phyloP scores from a whole-genome alignment of 1,284 basidiomycete species.

The Phlebopus sp. region DNA sequence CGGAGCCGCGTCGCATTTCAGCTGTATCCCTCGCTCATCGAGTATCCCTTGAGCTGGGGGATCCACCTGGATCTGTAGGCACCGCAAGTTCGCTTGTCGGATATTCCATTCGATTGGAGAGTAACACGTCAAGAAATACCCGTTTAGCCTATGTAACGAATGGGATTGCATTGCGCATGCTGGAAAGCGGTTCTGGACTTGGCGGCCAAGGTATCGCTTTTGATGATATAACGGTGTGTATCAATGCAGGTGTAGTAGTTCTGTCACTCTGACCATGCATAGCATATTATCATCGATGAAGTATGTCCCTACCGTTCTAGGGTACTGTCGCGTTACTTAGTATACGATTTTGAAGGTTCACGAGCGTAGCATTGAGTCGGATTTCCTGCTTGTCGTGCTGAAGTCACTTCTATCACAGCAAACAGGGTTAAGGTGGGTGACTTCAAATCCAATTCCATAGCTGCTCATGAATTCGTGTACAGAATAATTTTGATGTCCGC shows the following conservation, averaged over 20 bases:
- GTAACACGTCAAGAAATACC: slow-evolving; percentile 80
- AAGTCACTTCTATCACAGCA: slow-evolving; percentile 83
- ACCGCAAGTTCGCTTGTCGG: slow-evolving; percentile 83
- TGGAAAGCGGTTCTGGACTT: slow-evolving; percentile 75
- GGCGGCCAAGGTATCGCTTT: slow-evolving; percentile 75
- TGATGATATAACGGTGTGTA: slow-evolving; percentile 85
- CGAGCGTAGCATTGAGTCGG: slow-evolving; percentile 96
- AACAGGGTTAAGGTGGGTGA: slow-evolving; percentile 75
- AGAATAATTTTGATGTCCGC: slow-evolving; percentile 98
- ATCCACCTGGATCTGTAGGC: slow-evolving; percentile 79
- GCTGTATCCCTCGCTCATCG: slow-evolving; percentile 96
- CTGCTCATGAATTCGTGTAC: slow-evolving; percentile 1
- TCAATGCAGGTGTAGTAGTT: neutral
- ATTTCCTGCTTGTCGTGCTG: slow-evolving; percentile 94
- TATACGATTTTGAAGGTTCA: slow-evolving; percentile 50
- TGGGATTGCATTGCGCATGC: slow-evolving; percentile 95
- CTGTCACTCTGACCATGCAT: slow-evolving; percentile 7
- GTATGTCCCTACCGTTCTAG: slow-evolving; percentile 25
- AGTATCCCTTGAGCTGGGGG: slow-evolving; percentile 92
- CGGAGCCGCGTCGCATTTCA: slow-evolving; percentile 95
- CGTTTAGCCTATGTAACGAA: slow-evolving; percentile 87
- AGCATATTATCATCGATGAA: slow-evolving; percentile 70
- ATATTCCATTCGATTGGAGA: slow-evolving; percentile 94
- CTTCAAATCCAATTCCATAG: neutral
- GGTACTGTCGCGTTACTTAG: neutral